Evolutionary conservation across 306 rosid species (phyloP), one percentile per base, ranked within the genome.

Genomic region (Benincasa hispida): DNA sequence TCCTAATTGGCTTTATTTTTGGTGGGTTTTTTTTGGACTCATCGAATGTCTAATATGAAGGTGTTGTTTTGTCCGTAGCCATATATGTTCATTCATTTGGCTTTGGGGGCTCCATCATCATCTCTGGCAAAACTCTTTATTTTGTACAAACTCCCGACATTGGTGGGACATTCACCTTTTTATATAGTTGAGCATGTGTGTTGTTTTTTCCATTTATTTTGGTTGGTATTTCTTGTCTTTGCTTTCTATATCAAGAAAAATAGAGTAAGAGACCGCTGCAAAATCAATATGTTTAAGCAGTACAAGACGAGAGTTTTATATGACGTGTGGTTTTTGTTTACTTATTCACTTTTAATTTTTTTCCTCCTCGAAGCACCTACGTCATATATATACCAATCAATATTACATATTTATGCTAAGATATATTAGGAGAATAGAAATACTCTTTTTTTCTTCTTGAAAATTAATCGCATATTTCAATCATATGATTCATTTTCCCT

Each of bases 161-260:
- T 18, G 72, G 72, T 65, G 72, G 25, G 72, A 65, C 72, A 65
- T 65, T 65, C 3, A 65, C 72, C 72, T 35, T 65, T 65, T 65
- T 1, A 35, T 17, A 65, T 35, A 34, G 48, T 65, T 65, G 8
- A 35, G 15, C 61, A 22, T 56, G 9, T 58, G 45, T 62, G 0
- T 32, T 65, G 27, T 35, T 8, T n/a, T 35, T 18, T 30, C 8
- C 8, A 48, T 7, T 28, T 14, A 0, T 9, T 34, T 35, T 35
- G 17, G 72, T 65, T 65, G 6, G 22, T 61, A 61, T 35, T 65
- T 37, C 72, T 65, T 65, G 12, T 65, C 72, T 32, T n/a, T 62
- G 39, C 22, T 61, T 53, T 61, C 15, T 10, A 12, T 45, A 63
- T 34, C 27, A 63, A 63, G 22, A 34, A 63, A 18, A 63, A 63